Percentiles rank a stretch among this genome's conserved stretches.
These are phyloP conservation scores for Colletotrichum camelliae DNA, from an alignment of 2,329 filamentous ascomycete genomes.

Conservation along the genomic window DNA sequence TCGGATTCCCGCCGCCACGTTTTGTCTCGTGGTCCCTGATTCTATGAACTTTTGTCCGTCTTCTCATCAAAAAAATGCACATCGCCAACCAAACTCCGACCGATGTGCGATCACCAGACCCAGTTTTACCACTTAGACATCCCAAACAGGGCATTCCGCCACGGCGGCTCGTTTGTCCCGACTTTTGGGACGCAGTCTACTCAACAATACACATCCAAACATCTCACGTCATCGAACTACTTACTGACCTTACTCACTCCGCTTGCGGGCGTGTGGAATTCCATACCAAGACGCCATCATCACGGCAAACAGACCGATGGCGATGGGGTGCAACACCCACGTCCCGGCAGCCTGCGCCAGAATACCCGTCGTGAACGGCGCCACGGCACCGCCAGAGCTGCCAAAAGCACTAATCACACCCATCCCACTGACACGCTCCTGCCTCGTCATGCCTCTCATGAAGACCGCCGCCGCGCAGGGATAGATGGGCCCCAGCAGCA, in stretches of 20 bases:
- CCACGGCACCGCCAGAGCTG: slow-evolving; percentile 70
- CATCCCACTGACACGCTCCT: slow-evolving; percentile 67
- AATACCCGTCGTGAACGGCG: slow-evolving; percentile 70
- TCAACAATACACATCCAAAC: too few relatives aligned
- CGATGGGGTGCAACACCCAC: slow-evolving; percentile 71
- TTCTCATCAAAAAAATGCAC: not conserved
- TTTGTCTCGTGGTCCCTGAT: not conserved
- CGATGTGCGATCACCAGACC: not conserved
- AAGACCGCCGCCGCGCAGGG: slow-evolving; percentile 74
- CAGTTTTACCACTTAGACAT: not conserved
- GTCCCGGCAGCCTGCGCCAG: slow-evolving; percentile 67
- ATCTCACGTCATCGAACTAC: not conserved
- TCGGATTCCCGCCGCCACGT: not conserved
- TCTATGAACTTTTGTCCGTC: not conserved
- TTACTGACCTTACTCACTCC: slow-evolving; percentile 50
- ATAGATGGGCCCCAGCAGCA: slow-evolving; percentile 81
- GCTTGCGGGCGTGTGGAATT: slow-evolving; percentile 63
- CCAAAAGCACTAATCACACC: slow-evolving; percentile 74
- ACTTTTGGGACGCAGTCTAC: not conserved
- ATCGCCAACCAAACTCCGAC: not conserved
- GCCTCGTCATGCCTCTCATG: slow-evolving; percentile 61
- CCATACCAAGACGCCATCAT: slow-evolving; percentile 72
- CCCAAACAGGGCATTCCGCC: slow-evolving; percentile 1
- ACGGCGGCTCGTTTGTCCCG: not conserved
- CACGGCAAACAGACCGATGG: slow-evolving; percentile 65